Percentiles rank a stretch among this genome's conserved stretches.
phyloP scores from a whole-genome alignment of 192 early-diverging fungal genomes.

The Spizellomyces punctatus region DNA sequence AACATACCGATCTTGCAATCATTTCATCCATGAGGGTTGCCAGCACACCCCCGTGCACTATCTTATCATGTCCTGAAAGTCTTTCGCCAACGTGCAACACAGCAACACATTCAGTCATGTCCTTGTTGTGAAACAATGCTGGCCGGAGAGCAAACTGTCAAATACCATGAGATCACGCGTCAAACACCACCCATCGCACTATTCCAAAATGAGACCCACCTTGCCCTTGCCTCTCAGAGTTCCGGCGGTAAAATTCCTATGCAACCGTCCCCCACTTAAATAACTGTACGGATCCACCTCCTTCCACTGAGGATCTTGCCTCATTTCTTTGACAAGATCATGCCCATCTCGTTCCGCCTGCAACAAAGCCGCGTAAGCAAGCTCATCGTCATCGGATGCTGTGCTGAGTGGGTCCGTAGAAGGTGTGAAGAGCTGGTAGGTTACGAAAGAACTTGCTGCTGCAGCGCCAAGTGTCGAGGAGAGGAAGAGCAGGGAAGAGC shows the following conservation, averaged over 20 bases:
- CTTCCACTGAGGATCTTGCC: slow-evolving; percentile 12
- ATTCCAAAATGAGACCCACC: slow-evolving; percentile 3
- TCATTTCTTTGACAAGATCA: slow-evolving; percentile 10
- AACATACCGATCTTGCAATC: slow-evolving; percentile 57
- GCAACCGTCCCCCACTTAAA: slow-evolving; percentile 22
- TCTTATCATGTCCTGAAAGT: slow-evolving; percentile 76
- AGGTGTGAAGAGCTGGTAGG: slow-evolving; percentile 5
- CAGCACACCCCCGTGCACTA: slow-evolving; percentile 77
- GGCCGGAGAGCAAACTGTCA: slow-evolving; percentile 48
- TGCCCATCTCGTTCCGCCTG: slow-evolving; percentile 18
- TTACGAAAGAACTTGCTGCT: not conserved
- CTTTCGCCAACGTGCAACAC: slow-evolving; percentile 70
- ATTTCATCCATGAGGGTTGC: slow-evolving; percentile 76
- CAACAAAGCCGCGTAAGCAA: slow-evolving; percentile 15
- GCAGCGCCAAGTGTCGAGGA: not conserved
- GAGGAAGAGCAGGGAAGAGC: no score
- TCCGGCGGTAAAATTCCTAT: slow-evolving; percentile 47
- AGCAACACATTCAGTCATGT: slow-evolving; percentile 45
- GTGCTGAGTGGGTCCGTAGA: slow-evolving; percentile 4
- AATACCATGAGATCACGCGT: not conserved
- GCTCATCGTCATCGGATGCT: slow-evolving; percentile 10
- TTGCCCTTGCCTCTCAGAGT: slow-evolving; percentile 57
- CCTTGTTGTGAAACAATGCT: slow-evolving; percentile 54
- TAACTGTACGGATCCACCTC: slow-evolving; percentile 32
- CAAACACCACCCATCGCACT: not conserved